These are phyloP conservation scores for Penicillium atrosanguineum DNA, from an alignment of 495 filamentous ascomycete species.

Conservation along the genomic window DNA sequence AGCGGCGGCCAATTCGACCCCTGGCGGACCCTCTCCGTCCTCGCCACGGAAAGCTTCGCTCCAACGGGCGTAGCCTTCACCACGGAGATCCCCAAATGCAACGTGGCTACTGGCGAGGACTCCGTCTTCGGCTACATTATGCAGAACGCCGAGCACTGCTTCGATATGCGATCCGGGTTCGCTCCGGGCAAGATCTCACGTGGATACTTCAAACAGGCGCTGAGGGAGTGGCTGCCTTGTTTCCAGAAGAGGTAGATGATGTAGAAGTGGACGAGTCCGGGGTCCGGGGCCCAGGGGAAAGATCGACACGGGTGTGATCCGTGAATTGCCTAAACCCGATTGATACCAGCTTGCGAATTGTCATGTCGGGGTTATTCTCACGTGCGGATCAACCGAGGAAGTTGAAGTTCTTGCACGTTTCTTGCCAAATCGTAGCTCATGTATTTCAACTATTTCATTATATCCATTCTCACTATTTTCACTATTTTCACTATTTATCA, in stretches of 20 bases:
- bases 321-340: slow-evolving; percentile 15
- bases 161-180: slow-evolving; percentile 42
- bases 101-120: slow-evolving; percentile 30
- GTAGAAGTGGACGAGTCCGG: no score
- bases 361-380: neutral
- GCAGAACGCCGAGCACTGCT: slow-evolving; percentile 49
- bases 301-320: neutral
- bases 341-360: slow-evolving; percentile 26
- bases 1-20: slow-evolving; percentile 57
- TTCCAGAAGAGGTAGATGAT: slow-evolving; percentile 17
- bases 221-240: slow-evolving; percentile 50
- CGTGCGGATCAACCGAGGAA: slow-evolving; percentile 19
- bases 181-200: slow-evolving; percentile 31
- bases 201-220: slow-evolving; percentile 36
- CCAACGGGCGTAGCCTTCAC: slow-evolving; percentile 36
- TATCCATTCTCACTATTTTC: neutral
- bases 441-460: neutral
- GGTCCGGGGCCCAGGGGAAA: no score
- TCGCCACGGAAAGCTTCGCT: slow-evolving; percentile 43
- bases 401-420: neutral
- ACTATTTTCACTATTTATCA: neutral
- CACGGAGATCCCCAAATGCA: slow-evolving; percentile 46
- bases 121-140: slow-evolving; percentile 54
- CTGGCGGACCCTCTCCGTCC: slow-evolving; percentile 52
- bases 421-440: neutral